Conservation (phyloP, 306 rosid species). For the Neltuma alba region DNA sequence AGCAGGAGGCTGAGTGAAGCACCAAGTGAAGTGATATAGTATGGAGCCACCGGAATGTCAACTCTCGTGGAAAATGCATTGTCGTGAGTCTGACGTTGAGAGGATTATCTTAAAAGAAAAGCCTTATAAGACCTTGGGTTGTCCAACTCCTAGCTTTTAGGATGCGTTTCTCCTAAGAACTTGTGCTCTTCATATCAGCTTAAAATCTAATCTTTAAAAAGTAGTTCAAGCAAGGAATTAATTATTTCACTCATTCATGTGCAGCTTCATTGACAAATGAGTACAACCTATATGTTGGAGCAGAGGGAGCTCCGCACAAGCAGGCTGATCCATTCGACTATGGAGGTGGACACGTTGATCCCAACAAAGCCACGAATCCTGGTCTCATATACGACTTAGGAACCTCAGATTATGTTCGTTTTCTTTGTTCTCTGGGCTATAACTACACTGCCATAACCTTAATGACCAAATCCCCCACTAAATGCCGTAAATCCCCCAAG, state of each 20-base stretch:
- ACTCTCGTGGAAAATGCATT: no score
- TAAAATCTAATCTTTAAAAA: background rate
- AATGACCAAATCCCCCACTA: conserved; percentile 31
- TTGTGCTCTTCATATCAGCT: no score
- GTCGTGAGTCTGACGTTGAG: no score
- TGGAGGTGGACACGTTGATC: conserved; percentile 70
- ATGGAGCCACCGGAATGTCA: no score
- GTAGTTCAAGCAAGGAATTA: background rate
- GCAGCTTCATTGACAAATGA: conserved; percentile 57
- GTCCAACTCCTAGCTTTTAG: no score
- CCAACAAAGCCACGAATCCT: conserved; percentile 55
- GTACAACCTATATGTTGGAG: conserved; percentile 51
- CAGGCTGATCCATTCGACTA: conserved; percentile 65
- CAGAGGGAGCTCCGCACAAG: conserved; percentile 73
- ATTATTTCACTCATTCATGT: background rate
- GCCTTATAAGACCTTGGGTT: no score
- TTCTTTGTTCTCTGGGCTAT: conserved; percentile 72
- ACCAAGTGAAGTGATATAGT: no score
- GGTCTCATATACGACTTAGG: conserved; percentile 61
- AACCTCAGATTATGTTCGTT: conserved; percentile 48
- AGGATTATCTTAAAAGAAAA: no score
- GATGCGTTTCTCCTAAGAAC: no score
- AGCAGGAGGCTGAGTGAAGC: no score
- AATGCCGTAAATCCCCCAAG: conserved; percentile 41
- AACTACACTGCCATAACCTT: conserved; percentile 55